Base-by-base conservation (phyloP, 352 stramenopile species). In the Phytophthora syringae region DNA sequence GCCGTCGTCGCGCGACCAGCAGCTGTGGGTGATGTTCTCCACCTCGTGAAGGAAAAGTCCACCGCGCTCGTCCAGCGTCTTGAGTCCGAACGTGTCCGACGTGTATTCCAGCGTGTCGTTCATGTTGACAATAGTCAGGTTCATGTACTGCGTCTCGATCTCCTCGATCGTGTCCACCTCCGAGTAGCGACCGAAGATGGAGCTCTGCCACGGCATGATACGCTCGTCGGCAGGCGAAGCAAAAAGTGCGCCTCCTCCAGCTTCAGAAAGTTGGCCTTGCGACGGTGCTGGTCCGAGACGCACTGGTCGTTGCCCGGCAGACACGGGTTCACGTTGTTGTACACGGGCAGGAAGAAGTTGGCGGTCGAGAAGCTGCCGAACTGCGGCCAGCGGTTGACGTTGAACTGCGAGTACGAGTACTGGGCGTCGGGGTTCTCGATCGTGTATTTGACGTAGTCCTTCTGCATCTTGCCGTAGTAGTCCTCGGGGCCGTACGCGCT, bases 171-270 rank as follows among this genome's bases (percentile, higher is more conserved):
- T 50, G 1, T 52, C 28, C 2, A 86, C 58, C 18, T 79, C 63
- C 18, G 51, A 73, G 64, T 84, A 86, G 16, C 61, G 57, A 11
- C 66, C 67, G 13, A 84, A 56, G 7, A 76, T 40, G 3, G 61
- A 77, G 1, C 39, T 47, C 48, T 86, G 74, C 69, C 70, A 86
- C 21, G 75, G 78, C 18, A 61, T 63, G 22, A 80, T 45, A 3
- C 61, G 16, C 0, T 50, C 72, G 37, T 87, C 78, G 20, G 53
- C 7, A 0, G 70, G 58, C 11, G 76, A 87, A 1, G 54, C 64
- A 25, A 87, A 81, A 58, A 83, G 54, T 70, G 18, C 67, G 51
- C 30, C 77, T 78, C n/a, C n/a, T n/a, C n/a, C n/a, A n/a, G n/a
- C n/a, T n/a, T n/a, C n/a, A n/a, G n/a, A n/a, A n/a, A n/a, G 67